Percentiles rank a stretch among this genome's conserved stretches.
phyloP scores from a whole-genome alignment of 2,329 filamentous ascomycete species.

The Pseudocercospora pini-densiflorae region DNA sequence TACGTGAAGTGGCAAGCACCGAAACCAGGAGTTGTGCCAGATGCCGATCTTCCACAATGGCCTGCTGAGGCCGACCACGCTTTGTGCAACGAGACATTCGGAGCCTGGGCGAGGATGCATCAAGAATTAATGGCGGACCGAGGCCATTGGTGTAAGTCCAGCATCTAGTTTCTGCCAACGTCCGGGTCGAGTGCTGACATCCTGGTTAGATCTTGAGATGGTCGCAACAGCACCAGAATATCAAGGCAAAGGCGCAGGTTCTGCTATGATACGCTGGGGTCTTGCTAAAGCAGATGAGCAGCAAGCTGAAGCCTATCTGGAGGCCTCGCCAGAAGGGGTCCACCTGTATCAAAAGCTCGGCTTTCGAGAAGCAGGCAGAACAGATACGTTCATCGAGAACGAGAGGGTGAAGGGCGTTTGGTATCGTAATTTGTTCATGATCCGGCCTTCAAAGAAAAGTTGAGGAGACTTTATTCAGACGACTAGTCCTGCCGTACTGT shows the following conservation, averaged over 20 bases:
- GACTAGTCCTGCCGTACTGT: slow-evolving; percentile 36
- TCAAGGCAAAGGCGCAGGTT: slow-evolving; percentile 45
- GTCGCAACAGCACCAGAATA: slow-evolving; percentile 44
- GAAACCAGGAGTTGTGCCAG: slow-evolving; percentile 26
- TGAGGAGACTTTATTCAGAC: background rate
- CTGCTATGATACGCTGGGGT: slow-evolving; percentile 44
- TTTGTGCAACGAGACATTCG: slow-evolving; percentile 36
- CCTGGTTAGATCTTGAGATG: slow-evolving; percentile 36
- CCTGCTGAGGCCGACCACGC: slow-evolving; percentile 30
- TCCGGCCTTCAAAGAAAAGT: slow-evolving; percentile 18
- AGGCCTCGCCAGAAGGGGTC: slow-evolving; percentile 42
- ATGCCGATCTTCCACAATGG: slow-evolving; percentile 28
- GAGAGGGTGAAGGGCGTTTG: slow-evolving; percentile 26
- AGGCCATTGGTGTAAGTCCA: slow-evolving; percentile 36
- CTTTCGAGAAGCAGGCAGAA: slow-evolving; percentile 33
- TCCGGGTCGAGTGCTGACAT: background rate
- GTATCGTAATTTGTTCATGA: slow-evolving; percentile 37
- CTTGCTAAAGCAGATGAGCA: slow-evolving; percentile 44
- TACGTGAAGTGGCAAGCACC: slow-evolving; percentile 35
- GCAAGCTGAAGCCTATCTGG: slow-evolving; percentile 43
- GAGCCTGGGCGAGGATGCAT: slow-evolving; percentile 32
- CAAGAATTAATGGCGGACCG: slow-evolving; percentile 32
- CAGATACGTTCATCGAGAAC: slow-evolving; percentile 36
- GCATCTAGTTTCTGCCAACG: background rate
- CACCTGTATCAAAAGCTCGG: slow-evolving; percentile 45